A percentile compares a stretch with the other conserved stretches of the same genome.
phyloP scores from a whole-genome alignment of 768 basidiomycete species.

The Harrya chromipes region DNA sequence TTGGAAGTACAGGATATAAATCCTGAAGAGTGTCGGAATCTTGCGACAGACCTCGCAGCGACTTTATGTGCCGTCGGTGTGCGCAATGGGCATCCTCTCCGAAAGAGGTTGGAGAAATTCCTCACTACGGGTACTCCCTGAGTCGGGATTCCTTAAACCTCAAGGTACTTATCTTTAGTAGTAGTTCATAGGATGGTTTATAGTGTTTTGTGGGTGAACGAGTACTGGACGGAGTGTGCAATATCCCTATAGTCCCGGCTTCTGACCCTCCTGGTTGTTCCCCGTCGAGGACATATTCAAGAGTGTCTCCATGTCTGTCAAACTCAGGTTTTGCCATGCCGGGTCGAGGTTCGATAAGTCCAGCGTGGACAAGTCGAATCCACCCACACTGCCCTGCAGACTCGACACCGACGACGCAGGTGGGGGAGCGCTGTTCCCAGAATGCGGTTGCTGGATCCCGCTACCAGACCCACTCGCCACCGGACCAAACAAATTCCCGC shows the following conservation, averaged over 20 bases:
- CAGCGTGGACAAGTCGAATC: constrained; percentile 49
- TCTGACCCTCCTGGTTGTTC: constrained; percentile 24
- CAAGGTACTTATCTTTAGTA: not conserved
- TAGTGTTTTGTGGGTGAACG: not conserved
- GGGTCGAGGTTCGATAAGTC: constrained; percentile 45
- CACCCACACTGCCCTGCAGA: constrained; percentile 33
- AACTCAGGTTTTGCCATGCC: constrained; percentile 43
- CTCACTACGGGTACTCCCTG: constrained; percentile 20
- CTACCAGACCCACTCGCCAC: constrained; percentile 26
- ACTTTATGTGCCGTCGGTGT: constrained; percentile 54
- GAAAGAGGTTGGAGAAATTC: constrained; percentile 65
- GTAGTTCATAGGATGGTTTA: constrained; percentile 5
- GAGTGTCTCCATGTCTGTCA: constrained; percentile 58
- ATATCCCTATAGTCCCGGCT: constrained; percentile 15
- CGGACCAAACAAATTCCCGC: constrained; percentile 21
- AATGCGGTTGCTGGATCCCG: constrained; percentile 11
- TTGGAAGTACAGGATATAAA: constrained; percentile 51
- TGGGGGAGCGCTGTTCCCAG: constrained; percentile 29
- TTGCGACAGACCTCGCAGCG: constrained; percentile 51
- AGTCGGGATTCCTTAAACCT: not conserved
- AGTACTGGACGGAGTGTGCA: not conserved
- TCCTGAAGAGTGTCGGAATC: constrained; percentile 42
- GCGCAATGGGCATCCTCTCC: constrained; percentile 60
- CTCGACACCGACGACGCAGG: constrained; percentile 43
- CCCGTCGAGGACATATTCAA: constrained; percentile 40